Percentiles rank a stretch among this genome's conserved stretches.
Evolutionary conservation across 306 rosid species (phyloP).

Genomic region (Pyrus bretschneideri): DNA sequence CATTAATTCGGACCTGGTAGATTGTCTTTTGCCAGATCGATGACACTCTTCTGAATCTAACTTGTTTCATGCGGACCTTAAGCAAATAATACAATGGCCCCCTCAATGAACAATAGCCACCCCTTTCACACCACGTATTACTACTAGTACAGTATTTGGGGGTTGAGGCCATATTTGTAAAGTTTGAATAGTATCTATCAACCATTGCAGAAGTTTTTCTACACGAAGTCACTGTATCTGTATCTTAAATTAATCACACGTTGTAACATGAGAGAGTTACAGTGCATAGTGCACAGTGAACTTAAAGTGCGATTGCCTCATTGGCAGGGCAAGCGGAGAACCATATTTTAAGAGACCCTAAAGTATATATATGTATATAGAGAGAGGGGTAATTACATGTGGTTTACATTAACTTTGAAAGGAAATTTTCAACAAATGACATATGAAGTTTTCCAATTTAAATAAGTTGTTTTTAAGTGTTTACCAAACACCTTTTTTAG

Average conservation of each 20-base stretch:
- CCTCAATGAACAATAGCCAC: background rate
- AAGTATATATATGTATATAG: no score
- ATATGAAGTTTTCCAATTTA: no score
- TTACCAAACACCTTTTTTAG: no score
- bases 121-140: background rate
- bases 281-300: background rate
- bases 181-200: background rate
- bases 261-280: no score
- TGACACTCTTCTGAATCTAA: slow-evolving; percentile 5
- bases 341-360: background rate
- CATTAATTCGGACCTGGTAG: background rate
- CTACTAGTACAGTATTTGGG: background rate
- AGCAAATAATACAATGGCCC: background rate
- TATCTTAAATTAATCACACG: no score
- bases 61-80: background rate
- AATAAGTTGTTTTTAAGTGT: no score
- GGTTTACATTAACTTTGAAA: no score
- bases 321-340: background rate
- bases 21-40: background rate
- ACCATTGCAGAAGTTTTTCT: no score
- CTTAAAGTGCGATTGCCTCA: background rate
- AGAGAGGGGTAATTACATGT: no score
- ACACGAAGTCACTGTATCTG: fast-evolving
- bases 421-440: no score
- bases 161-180: background rate